Evolutionary conservation across 805 yeast genomes (phyloP), one percentile per base, ranked within the genome.

Genomic region (Candida multigemmis): DNA sequence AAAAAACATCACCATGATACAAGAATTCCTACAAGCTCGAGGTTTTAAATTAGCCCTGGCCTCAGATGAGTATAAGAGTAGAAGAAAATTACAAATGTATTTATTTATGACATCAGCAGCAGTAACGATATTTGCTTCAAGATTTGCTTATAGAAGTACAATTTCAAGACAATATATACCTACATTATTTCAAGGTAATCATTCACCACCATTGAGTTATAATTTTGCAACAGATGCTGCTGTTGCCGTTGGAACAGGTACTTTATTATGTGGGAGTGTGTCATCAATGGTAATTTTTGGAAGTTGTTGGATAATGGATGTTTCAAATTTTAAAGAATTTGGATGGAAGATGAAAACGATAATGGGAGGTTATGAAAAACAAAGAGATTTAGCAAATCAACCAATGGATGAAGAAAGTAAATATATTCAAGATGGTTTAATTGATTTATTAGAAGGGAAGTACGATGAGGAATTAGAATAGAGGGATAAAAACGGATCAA

Each of bases 191-290:
- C 86, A 83, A 41, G 84, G 87, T 8, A 86, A 86, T 52, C 89
- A 85, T 42, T 68, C 73, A 31, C 93, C 93, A 2, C 95, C 95
- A 4, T 64, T 74, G n/a, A 44, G 62, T 21, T 80, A 77, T 44
- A 77, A 81, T 16, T 76, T 82, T 46, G 74, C 82, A 35, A 71
- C 74, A 29, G 95, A 86, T 48, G 95, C 95, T 2, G 71, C 84
- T 18, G 74, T 76, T 21, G 96, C 96, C 0, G 84, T 87, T 3
- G 73, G 78, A 0, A 77, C 82, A 21, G 93, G 95, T 2, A 72
- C 94, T 0, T 53, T 80, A 24, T 56, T 87, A 11, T 82, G 95
- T 3, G 66, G 76, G 0, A 68, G 85, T 1, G 71, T 84, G 0
- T 68, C 79, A 40, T 69, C 83, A 2, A 82, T 83, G 84, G 53